Base-by-base conservation (phyloP, 305 asterid genomes). In the Fraxinus sp. region DNA sequence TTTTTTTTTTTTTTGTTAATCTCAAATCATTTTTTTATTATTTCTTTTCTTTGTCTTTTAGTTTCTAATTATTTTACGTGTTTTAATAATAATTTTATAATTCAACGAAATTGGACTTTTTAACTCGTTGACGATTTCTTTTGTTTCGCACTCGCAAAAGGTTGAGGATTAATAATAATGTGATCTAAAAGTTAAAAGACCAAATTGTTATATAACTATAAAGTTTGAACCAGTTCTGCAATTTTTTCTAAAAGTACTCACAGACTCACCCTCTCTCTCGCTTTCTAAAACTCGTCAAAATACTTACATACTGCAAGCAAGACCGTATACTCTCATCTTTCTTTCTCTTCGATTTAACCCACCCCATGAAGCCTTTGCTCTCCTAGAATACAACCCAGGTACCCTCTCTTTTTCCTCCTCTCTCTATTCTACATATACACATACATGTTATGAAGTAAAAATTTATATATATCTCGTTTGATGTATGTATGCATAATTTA, bases 301-400 rank as follows among this genome's bases (percentile, higher is more conserved):
- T 68, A 68, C 3, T 68, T 68, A 4, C 37, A 68, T 30, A 13
- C 39, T 26, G 18, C 75, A 68, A 28, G 37, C 36, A 3, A 66
- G 74, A 66, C 81, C 16, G 73, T 78, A 66, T 36, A 79, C 84
- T 37, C 41, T 70, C 70, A 59, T 59, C 59, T 2, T 55, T 77
- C 66, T 81, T 81, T 83, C 86, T 80, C 87, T 79, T 82, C 89
- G 89, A 88, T 86, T 82, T 80, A 79, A 82, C 84, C 83, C 89
- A 75, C 81, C 83, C 64, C 88, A 80, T 83, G 86, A 80, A 79
- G 78, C 43, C 81, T 82, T 75, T 28, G 77, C 68, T 84, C 81
- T 57, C 79, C 26, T 78, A 81, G 83, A 80, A 68, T 81, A 78
- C 82, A 84, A 79, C 86, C 89, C 87, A 79, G 89, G 87, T 84